Base-by-base conservation (phyloP, 2,329 filamentous ascomycete species). In the Talaromyces rugulosus region DNA sequence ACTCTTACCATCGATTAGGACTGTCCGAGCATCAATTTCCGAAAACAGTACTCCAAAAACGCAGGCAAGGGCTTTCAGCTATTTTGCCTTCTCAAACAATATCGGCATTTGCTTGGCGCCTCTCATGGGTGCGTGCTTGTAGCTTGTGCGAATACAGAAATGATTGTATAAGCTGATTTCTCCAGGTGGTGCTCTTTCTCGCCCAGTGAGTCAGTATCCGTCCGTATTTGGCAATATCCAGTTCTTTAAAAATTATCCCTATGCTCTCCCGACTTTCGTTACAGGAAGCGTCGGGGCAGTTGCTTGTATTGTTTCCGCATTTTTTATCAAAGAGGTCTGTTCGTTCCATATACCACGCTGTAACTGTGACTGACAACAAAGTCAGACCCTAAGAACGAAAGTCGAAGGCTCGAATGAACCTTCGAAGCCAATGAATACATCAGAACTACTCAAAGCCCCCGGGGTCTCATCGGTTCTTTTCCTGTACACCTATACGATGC, bases 31-130 rank as follows among this genome's bases (percentile, higher is more conserved):
- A 6, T 92, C 94, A 88, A 81, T 94, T 33, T 84, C 85, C 18
- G 91, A 95, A 74, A 85, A 87, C 66, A 89, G 86, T 72, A 90
- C 87, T 0, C 77, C 83, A 5, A 82, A 84, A 64, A 92, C 87
- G 0, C 90, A 93, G 74, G 90, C 90, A 0, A 78, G 82, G 31
- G 86, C 88, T 0, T 95, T 93, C 70, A 87, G 87, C 69, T 89
- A 86, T 80, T 93, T 93, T 70, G 89, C 89, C 9, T 91, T 94
- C 70, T 80, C 84, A 0, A 86, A 86, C 4, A 94, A 94, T 66
- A 27, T 93, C 8, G 91, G 91, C 4, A 86, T 94, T 52, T 86
- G 91, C 62, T 33, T 91, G 1, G 91, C 90, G 0, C 89, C 90
- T 2, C 69, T 91, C 8, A 70, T 92, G 23, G 80, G 77, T 77